Evolutionary conservation across 176 grass and related monocot species (phyloP).

Genomic region (Paspalum vaginatum): DNA sequence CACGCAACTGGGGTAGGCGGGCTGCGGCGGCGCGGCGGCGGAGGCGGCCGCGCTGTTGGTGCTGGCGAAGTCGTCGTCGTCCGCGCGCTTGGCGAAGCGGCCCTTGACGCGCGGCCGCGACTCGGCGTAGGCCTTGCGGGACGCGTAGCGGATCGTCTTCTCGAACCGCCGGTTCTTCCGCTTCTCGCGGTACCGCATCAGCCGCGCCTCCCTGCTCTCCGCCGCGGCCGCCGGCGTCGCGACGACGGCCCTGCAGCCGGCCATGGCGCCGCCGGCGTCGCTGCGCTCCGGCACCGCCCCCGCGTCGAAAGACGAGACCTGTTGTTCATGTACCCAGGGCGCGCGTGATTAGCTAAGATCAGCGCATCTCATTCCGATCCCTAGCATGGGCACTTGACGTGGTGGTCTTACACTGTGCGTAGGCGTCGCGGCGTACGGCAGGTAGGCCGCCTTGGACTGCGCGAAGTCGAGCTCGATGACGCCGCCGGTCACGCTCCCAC

Average conservation of each 20-base stretch:
- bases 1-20: conserved; percentile 19
- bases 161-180: conserved; percentile 84
- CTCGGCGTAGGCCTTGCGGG: conserved; percentile 90
- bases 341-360: too few relatives aligned
- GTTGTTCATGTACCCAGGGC: background rate
- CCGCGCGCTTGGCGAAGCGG: conserved; percentile 76
- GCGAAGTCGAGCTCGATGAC: conserved; percentile 57
- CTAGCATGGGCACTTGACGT: too few relatives aligned
- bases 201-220: conserved; percentile 63
- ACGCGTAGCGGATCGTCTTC: conserved; percentile 90
- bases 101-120: conserved; percentile 77
- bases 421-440: conserved; percentile 39
- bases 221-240: background rate
- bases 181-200: conserved; percentile 92
- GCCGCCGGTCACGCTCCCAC: conserved; percentile 35
- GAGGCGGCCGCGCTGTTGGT: background rate
- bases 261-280: conserved; percentile 18
- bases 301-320: conserved; percentile 36
- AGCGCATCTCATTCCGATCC: too few relatives aligned
- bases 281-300: conserved; percentile 23
- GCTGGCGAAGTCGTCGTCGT: conserved; percentile 32
- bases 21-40: background rate
- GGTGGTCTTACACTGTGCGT: conserved; percentile 43
- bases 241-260: background rate
- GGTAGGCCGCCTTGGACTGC: conserved; percentile 47